Base-by-base conservation (phyloP, 768 basidiomycete species). In the Leccinum rimulosum region DNA sequence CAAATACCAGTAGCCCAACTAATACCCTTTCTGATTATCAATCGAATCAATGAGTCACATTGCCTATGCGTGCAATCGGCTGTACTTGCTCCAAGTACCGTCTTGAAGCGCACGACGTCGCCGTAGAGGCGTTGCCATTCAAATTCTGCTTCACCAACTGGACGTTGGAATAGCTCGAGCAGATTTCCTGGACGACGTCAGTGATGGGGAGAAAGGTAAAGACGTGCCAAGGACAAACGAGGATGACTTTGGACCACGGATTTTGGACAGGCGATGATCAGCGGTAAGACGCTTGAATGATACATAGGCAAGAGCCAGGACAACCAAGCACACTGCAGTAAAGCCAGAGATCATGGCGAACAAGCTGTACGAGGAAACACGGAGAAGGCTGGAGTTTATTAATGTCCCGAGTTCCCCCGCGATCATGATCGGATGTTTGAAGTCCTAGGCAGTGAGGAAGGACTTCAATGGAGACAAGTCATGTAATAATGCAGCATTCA, bases 81-180 rank as follows among this genome's bases (percentile, higher is more conserved):
- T 45, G 4, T 19, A 19, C 73, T 43, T 56, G 62, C 73, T 28
- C 71, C 69, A 48, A 73, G 61, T n/a, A 67, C 47, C 4, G 61
- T 55, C 54, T 70, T 73, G 61, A 73, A 61, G 9, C 68, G 66
- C 35, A 74, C 56, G 17, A 75, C 28, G 50, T 63, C 52, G 6
- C 73, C 73, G 54, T 74, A 75, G 19, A 55, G 59, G 6, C 30
- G 55, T 36, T 73, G 68, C 73, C 73, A 74, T 55, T 64, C 62
- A 52, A 72, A 70, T 50, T 73, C 70, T 12, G 64, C 35, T 15
- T 66, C 56, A 36, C 62, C 74, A 14, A 55, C 64, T 4, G 70
- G 63, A 30, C 56, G 57, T 60, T 69, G 74, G 35, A 67, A 68
- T n/a, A 74, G 12, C 19, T 76, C 72, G 5, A 56, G 50, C 30